phyloP scores from a whole-genome alignment of 2,329 filamentous ascomycete species.

The Alternaria infectoria region DNA sequence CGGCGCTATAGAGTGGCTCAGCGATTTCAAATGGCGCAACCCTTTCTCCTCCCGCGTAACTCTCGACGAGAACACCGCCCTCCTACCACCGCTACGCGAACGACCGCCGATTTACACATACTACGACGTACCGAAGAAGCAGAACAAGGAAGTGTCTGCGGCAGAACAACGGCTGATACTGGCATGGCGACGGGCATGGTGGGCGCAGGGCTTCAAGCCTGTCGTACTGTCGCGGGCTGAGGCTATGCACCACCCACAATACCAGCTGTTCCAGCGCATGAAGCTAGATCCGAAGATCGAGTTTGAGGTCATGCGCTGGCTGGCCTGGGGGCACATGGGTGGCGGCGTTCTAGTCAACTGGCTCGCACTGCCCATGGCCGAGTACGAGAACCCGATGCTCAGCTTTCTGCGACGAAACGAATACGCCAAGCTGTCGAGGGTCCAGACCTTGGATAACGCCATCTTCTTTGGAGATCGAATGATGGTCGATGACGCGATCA shows the following conservation, averaged over 20 bases:
- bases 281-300: slow-evolving; percentile 42
- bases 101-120: slow-evolving; percentile 88
- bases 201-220: slow-evolving; percentile 89
- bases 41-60: slow-evolving; percentile 84
- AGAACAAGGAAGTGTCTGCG: slow-evolving; percentile 68
- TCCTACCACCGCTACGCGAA: slow-evolving; percentile 76
- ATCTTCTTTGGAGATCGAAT: slow-evolving; percentile 74
- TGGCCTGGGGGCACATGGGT: slow-evolving; percentile 92
- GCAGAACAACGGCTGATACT: slow-evolving; percentile 81
- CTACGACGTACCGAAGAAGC: slow-evolving; percentile 73
- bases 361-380: slow-evolving; percentile 83
- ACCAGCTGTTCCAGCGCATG: slow-evolving; percentile 68
- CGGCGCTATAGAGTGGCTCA: slow-evolving; percentile 82
- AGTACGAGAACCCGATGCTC: slow-evolving; percentile 74
- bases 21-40: slow-evolving; percentile 87
- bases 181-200: slow-evolving; percentile 93
- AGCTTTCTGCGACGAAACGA: slow-evolving; percentile 76
- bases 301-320: slow-evolving; percentile 78
- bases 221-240: slow-evolving; percentile 80
- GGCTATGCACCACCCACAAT: slow-evolving; percentile 81
- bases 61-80: slow-evolving; percentile 79
- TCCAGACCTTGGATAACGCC: slow-evolving; percentile 72
- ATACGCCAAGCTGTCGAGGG: slow-evolving; percentile 75
- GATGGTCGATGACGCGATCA: slow-evolving; percentile 51
- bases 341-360: slow-evolving; percentile 81